Percentiles rank a stretch among this genome's conserved stretches.
phyloP scores from a whole-genome alignment of 1,139 yeast genomes.

The Zygotorulaspora mrakii region DNA sequence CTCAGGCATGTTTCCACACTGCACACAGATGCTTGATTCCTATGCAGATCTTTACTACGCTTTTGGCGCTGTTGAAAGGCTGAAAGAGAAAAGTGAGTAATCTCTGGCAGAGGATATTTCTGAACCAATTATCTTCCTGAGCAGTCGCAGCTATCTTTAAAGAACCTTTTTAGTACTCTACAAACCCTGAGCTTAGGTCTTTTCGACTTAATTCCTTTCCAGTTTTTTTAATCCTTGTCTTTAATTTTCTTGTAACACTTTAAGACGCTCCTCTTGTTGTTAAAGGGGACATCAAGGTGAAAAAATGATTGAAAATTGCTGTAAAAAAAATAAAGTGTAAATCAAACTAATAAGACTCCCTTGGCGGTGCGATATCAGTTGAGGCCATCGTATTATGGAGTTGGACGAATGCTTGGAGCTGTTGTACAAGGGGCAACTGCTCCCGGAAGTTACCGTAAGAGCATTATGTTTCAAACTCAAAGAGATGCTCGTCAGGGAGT shows the following conservation, averaged over 20 bases:
- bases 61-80: too few relatives aligned
- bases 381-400: slow-evolving; percentile 36
- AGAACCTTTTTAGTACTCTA: too few relatives aligned
- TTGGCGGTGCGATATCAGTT: too few relatives aligned
- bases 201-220: too few relatives aligned
- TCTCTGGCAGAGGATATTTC: too few relatives aligned
- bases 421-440: slow-evolving; percentile 56
- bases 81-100: too few relatives aligned
- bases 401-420: slow-evolving; percentile 65
- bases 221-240: not conserved
- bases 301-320: not conserved
- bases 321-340: not conserved
- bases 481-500: slow-evolving; percentile 70
- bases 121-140: too few relatives aligned
- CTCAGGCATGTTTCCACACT: slow-evolving; percentile 12
- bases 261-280: slow-evolving; percentile 1
- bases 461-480: slow-evolving; percentile 67
- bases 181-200: too few relatives aligned
- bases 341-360: not conserved
- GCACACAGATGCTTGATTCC: not conserved
- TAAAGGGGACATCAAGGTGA: slow-evolving; percentile 3
- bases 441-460: slow-evolving; percentile 65
- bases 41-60: not conserved
- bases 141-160: too few relatives aligned
- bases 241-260: not conserved